Evolutionary conservation across 1,139 yeast species (phyloP).

Genomic region (Saccharomycopsis crataegensis): DNA sequence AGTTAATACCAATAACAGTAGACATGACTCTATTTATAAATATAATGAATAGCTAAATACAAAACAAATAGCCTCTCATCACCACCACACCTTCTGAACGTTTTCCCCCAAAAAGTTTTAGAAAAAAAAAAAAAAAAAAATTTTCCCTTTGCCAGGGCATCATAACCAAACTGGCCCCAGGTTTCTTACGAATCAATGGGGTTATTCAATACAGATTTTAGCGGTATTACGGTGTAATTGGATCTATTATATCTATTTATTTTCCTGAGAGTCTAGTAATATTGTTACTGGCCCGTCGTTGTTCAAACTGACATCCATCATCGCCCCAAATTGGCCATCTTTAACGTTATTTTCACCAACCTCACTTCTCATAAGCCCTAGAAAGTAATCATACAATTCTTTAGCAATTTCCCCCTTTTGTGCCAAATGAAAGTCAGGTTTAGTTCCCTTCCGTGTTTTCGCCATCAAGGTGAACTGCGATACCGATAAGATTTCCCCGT

Average conservation of each 20-base stretch:
- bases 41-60: not conserved
- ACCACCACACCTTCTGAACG: not conserved
- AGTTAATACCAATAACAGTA: constrained; percentile 86
- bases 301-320: constrained; percentile 86
- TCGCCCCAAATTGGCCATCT: constrained; percentile 91
- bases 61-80: not conserved
- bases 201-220: too few species aligned
- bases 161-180: too few species aligned
- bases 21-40: constrained; percentile 27
- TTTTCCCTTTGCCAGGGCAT: too few species aligned
- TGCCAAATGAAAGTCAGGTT: constrained; percentile 89
- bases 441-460: constrained; percentile 77
- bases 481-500: constrained; percentile 59
- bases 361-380: constrained; percentile 40
- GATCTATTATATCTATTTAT: not conserved
- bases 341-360: constrained; percentile 59
- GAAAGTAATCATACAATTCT: constrained; percentile 57
- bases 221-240: too few species aligned
- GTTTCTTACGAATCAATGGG: too few species aligned
- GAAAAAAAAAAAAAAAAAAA: too few species aligned
- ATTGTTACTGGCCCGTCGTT: constrained; percentile 55
- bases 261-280: constrained; percentile 30
- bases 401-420: constrained; percentile 72
- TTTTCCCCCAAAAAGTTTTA: not conserved
- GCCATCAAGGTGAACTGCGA: constrained; percentile 90